Evolutionary conservation across 2,329 filamentous ascomycete genomes (phyloP).

Genomic region (Sclerotinia glacialis): DNA sequence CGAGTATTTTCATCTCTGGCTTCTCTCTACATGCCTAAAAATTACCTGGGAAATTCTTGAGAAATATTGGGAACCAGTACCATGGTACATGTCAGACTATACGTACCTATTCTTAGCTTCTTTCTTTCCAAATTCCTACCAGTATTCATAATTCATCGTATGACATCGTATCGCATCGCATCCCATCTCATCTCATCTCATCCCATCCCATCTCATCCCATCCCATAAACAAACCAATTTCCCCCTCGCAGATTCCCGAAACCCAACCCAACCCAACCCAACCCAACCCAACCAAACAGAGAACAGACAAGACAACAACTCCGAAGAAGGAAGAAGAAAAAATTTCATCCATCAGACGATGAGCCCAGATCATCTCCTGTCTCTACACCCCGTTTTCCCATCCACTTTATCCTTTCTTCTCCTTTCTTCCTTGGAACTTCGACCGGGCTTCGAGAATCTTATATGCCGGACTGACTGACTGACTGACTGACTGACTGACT

Average conservation of each 20-base stretch:
- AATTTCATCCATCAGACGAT: no score
- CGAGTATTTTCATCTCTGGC: not conserved
- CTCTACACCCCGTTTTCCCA: no score
- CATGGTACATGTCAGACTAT: no score
- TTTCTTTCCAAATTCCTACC: no score
- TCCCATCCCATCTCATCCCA: not conserved
- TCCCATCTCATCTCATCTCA: not conserved
- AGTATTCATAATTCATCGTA: no score
- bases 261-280: not conserved
- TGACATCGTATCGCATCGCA: no score
- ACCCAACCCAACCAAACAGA: no score
- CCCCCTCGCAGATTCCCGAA: slow-evolving; percentile 10
- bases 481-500: no score
- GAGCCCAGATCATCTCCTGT: no score
- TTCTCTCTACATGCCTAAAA: not conserved
- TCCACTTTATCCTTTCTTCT: no score
- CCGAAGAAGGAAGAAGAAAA: no score
- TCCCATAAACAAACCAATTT: not conserved
- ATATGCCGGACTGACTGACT: not conserved
- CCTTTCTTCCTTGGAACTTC: not conserved
- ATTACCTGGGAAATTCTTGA: not conserved
- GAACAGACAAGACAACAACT: no score
- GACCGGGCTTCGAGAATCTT: not conserved
- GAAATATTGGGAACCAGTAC: not conserved
- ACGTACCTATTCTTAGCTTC: not conserved